Base-by-base conservation (phyloP, 768 basidiomycete species). In the Dictyophora rubrovolvata region DNA sequence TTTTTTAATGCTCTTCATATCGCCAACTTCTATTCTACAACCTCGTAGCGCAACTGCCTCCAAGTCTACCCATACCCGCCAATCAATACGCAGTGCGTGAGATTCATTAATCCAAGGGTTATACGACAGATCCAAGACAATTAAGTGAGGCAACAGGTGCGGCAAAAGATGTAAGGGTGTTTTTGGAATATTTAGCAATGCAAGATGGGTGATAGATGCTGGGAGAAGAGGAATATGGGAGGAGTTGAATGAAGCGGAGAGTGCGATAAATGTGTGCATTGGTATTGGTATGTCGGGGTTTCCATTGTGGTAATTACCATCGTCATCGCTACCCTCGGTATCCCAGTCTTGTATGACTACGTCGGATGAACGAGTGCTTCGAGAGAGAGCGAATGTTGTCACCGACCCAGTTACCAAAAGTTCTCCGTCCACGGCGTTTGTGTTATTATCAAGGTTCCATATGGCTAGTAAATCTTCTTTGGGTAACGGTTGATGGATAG, bases 41-140 rank as follows among this genome's bases (percentile, higher is more conserved):
- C 68, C 78, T 62, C 84, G 72, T 54, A 86, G 67, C 1, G 83
- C 86, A 28, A 89, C 67, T 12, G 81, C 70, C 60, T 72, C 70
- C 58, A 90, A 66, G 35, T 75, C 66, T 35, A 69, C 72, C 81
- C 82, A 83, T 42, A 78, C 75, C 5, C 59, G 60, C 87, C 86
- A 89, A 47, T 79, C 54, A n/a, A 61, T 47, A 35, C 54, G 54
- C 42, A 20, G 18, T 9, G 12, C 46, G 17, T 18, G 37, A 34
- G 52, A 20, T 10, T 21, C 48, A 21, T 51, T 33, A 22, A 81
- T 64, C 79, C 80, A 81, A 5, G 55, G 37, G 53, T 88, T 89
- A 67, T 78, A 86, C 0, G 87, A 89, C 51, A 89, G 67, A 65
- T 89, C 87, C 35, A 89, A 68, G 22, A 83, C 65, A 20, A 77